Percentiles rank a stretch among this genome's conserved stretches.
Conservation (phyloP, 2,329 filamentous ascomycete genomes). For the Alternaria metachromatica region DNA sequence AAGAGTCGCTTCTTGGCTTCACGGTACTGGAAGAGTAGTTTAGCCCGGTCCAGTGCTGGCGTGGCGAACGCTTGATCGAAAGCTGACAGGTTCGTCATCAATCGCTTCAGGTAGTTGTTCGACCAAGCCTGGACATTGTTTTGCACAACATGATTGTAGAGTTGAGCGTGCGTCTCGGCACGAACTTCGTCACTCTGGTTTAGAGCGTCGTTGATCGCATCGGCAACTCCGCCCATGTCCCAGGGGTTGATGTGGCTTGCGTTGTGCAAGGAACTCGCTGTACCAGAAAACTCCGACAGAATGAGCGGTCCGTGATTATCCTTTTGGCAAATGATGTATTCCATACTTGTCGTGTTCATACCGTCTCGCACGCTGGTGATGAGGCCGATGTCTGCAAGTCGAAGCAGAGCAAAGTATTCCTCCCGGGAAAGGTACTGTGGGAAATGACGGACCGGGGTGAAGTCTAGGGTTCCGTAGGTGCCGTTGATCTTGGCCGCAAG, state of each 20-base stretch:
- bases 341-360: conserved; percentile 96
- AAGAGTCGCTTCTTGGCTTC: conserved; percentile 81
- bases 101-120: conserved; percentile 75
- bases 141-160: conserved; percentile 83
- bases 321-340: conserved; percentile 92
- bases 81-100: conserved; percentile 80
- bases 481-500: conserved; percentile 92
- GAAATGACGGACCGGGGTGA: conserved; percentile 91
- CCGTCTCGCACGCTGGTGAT: conserved; percentile 96
- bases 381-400: conserved; percentile 86
- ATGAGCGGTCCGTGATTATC: conserved; percentile 87
- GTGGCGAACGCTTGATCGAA: conserved; percentile 78
- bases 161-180: conserved; percentile 70
- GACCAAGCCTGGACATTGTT: conserved; percentile 91
- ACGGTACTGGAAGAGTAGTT: conserved; percentile 76
- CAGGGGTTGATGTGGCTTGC: conserved; percentile 98
- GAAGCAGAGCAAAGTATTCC: conserved; percentile 93
- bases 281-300: conserved; percentile 95
- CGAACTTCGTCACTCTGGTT: conserved; percentile 74
- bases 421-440: conserved; percentile 88
- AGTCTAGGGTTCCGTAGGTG: conserved; percentile 83
- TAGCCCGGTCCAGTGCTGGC: conserved; percentile 77
- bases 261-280: conserved; percentile 81
- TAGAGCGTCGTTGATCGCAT: conserved; percentile 81
- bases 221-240: conserved; percentile 84